Percentiles rank a stretch among this genome's conserved stretches.
Conservation (phyloP, 2,329 filamentous ascomycete genomes). For the Pseudogymnoascus sp. region DNA sequence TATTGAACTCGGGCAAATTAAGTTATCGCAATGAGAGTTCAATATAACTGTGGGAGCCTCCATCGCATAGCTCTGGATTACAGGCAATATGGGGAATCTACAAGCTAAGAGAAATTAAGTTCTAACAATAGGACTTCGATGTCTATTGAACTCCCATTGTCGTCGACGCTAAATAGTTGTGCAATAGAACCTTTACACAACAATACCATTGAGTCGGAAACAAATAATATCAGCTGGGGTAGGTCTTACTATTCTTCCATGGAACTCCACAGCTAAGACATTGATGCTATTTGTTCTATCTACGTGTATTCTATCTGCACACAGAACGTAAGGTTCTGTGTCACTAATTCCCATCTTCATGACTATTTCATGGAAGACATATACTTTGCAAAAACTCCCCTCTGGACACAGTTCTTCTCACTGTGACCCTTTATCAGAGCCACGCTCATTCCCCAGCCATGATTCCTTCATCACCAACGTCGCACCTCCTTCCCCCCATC, state of each 20-base stretch:
- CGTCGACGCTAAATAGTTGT: background rate
- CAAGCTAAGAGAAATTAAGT: background rate
- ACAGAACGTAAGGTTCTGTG: background rate
- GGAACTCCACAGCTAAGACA: background rate
- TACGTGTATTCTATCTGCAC: slow-evolving; percentile 5
- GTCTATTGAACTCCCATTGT: background rate
- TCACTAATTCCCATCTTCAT: background rate
- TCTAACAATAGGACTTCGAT: background rate
- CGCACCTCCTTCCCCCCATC: background rate
- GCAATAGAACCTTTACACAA: background rate
- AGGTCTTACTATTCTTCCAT: background rate
- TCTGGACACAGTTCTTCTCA: slow-evolving; percentile 5
- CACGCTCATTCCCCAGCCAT: background rate
- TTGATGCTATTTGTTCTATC: slow-evolving; percentile 8
- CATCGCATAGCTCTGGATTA: background rate
- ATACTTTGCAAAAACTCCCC: background rate
- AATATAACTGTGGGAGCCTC: background rate
- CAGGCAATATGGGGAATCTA: background rate
- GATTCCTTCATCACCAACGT: background rate
- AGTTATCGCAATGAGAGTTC: background rate
- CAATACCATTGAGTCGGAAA: background rate
- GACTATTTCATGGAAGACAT: slow-evolving; percentile 1
- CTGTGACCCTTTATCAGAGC: background rate
- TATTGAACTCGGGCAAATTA: too few relatives aligned
- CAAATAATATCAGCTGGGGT: background rate